A percentile compares a stretch with the other conserved stretches of the same genome.
Evolutionary conservation across 2,329 filamentous ascomycete species (phyloP).

Genomic region (Gremmenia infestans): DNA sequence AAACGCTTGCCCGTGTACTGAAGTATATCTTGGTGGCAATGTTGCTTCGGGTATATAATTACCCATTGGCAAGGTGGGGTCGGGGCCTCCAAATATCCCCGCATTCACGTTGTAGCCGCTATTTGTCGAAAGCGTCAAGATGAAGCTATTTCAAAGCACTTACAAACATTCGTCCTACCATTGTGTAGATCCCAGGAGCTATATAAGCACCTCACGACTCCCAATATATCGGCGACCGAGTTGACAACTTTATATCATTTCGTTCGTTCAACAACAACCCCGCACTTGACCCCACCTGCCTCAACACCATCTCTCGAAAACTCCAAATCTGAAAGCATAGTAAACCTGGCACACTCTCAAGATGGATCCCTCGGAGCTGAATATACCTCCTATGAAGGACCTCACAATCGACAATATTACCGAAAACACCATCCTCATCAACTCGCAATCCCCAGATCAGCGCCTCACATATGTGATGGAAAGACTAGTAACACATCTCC

Average conservation of each 20-base stretch:
- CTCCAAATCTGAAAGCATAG: neutral
- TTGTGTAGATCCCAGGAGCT: neutral
- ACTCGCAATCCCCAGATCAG: conserved; percentile 61
- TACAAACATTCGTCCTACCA: neutral
- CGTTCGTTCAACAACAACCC: neutral
- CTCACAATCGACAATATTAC: conserved; percentile 78
- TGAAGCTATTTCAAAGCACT: neutral
- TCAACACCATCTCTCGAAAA: neutral
- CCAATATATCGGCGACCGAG: neutral
- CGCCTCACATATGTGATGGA: conserved; percentile 69
- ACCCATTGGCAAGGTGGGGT: neutral
- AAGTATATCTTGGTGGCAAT: too few species aligned
- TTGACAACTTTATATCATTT: neutral
- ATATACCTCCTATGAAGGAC: conserved; percentile 54
- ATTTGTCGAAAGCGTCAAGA: neutral
- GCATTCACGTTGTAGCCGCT: neutral
- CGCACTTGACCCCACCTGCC: neutral
- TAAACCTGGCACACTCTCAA: neutral
- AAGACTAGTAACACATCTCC: conserved; percentile 68
- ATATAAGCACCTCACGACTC: neutral
- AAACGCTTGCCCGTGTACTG: too few species aligned
- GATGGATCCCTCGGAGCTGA: conserved; percentile 19
- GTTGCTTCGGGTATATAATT: neutral
- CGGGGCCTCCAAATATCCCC: neutral
- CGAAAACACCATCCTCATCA: conserved; percentile 68